Evolutionary conservation across 306 rosid species (phyloP), one percentile per base, ranked within the genome.

Genomic region (Acacia confusa): DNA sequence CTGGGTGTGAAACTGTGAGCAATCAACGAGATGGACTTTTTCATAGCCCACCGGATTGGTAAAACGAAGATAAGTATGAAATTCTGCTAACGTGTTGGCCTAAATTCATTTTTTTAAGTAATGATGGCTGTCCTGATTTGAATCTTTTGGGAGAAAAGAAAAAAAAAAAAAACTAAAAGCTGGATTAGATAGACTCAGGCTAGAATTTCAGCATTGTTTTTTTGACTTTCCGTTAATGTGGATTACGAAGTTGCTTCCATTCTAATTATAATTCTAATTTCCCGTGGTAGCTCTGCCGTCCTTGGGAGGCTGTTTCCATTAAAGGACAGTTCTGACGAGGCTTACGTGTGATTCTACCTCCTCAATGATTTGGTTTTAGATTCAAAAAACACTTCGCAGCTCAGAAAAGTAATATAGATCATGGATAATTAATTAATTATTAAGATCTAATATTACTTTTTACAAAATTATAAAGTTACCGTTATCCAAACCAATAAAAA

Each of bases 31-130:
- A 75, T 57, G 72, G 88, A 90, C 90, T 80, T 86, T 81, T 87
- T 89, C 91, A 57, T 32, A 85, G 87, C 90, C 76, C 89, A 79
- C 92, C 48, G 61, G 75, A 79, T 76, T 73, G 28, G 66, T 48
- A 53, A 80, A 82, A 52, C 6, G 2, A 9, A 40, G 86, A 86
- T 89, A 87, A 92, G 90, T 78, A 74, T 80, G 66, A 75, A 50
- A 67, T 11, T 17, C 57, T 40, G 74, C 36, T 43, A 80, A 64
- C 87, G 82, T 63, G 83, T 50, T 78, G 6, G 48, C 72, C 63
- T 55, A 43, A 47, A 25, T 17, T 6, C 24, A 6, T 5, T 52
- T 53, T 60, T 60, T 60, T 11, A 60, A 44, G 28, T 2, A 2
- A 40, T 70, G 1, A 78, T 19, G 28, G 67, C 20, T 4, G 79